These are phyloP conservation scores for Pseudogymnoascus sp. DNA, from an alignment of 2,329 filamentous ascomycete genomes.

Conservation along the genomic window DNA sequence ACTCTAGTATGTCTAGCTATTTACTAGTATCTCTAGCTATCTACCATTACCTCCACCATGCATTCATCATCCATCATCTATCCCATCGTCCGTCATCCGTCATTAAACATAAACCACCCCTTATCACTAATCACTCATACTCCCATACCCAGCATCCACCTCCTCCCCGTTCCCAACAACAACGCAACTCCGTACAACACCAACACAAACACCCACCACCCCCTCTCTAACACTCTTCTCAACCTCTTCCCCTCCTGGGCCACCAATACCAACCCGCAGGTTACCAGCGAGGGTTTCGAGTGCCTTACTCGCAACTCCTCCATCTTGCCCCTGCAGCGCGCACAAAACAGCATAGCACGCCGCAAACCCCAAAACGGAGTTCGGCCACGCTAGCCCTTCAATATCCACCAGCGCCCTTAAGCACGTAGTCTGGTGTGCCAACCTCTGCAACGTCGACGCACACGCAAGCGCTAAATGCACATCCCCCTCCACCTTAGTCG, in stretches of 20 bases:
- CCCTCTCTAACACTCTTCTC: conserved; percentile 41
- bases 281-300: conserved; percentile 50
- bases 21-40: background rate
- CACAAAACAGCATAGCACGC: conserved; percentile 52
- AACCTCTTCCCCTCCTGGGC: conserved; percentile 44
- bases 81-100: background rate
- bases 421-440: background rate
- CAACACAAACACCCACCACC: conserved; percentile 48
- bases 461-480: background rate
- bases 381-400: background rate
- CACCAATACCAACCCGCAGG: conserved; percentile 54
- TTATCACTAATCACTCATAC: conserved; percentile 39
- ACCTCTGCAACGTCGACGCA: background rate
- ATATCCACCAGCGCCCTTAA: background rate
- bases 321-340: conserved; percentile 39
- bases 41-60: background rate
- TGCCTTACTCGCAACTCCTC: conserved; percentile 37
- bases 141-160: conserved; percentile 50
- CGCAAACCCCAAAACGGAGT: conserved; percentile 47
- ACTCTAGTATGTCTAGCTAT: background rate
- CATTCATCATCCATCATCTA: background rate
- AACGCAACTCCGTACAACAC: conserved; percentile 47
- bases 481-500: conserved; percentile 31
- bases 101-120: conserved; percentile 23
- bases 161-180: conserved; percentile 33